Evolutionary conservation across 768 basidiomycete genomes (phyloP).

Genomic region (Tephrocybe sp.): DNA sequence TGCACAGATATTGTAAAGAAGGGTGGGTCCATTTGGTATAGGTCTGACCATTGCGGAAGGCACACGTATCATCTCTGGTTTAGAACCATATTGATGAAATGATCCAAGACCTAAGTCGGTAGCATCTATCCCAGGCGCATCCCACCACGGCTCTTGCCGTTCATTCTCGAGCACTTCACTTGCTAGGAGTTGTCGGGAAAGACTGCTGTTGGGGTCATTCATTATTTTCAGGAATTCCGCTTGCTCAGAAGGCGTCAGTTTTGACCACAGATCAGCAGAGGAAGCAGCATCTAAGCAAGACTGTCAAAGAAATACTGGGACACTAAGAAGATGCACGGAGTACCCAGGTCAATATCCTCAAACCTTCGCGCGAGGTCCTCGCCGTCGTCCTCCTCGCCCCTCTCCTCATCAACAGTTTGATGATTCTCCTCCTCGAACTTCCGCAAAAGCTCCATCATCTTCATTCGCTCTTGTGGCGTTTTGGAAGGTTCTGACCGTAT

Average conservation of each 20-base stretch:
- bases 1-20: conserved; percentile 71
- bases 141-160: conserved; percentile 77
- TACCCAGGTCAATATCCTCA: conserved; percentile 62
- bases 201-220: conserved; percentile 58
- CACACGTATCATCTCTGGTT: conserved; percentile 45
- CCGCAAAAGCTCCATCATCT: conserved; percentile 71
- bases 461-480: conserved; percentile 52
- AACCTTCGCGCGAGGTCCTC: conserved; percentile 52
- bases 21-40: conserved; percentile 33
- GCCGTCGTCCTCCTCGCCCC: conserved; percentile 33
- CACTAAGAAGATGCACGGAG: no score
- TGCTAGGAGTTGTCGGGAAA: conserved; percentile 59
- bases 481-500: conserved; percentile 58
- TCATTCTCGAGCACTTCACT: conserved; percentile 53
- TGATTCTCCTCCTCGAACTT: conserved; percentile 65
- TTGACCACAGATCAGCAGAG: conserved; percentile 57
- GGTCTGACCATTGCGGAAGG: conserved; percentile 45
- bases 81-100: conserved; percentile 29
- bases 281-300: conserved; percentile 50
- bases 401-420: conserved; percentile 34
- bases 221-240: conserved; percentile 59
- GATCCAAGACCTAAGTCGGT: conserved; percentile 3
- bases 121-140: conserved; percentile 25
- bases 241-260: conserved; percentile 60
- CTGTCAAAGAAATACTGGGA: background rate